Base-by-base conservation (phyloP, 306 rosid species). In the Gastrolobium villosum region DNA sequence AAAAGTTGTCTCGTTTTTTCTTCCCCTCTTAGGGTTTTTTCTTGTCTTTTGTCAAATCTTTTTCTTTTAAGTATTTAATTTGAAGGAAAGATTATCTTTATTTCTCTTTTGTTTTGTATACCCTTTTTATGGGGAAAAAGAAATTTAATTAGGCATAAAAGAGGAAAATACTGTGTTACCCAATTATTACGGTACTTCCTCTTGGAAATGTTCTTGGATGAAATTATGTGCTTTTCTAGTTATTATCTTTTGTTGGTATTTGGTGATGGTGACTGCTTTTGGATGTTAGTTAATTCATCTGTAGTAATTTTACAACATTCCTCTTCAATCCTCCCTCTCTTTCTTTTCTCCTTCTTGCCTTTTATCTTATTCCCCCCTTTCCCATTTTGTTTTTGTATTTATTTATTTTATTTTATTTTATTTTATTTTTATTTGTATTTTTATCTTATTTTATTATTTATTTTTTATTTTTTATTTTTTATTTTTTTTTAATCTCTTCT, bases 181-280 rank as follows among this genome's bases (percentile, higher is more conserved):
- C 49, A 13, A 45, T 69, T 8, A 43, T 73, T 20, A 74, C 44
- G 45, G 10, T 62, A 13, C 31, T 32, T 60, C 70, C 72, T 36
- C 62, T 10, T 20, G 10, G 43, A 75, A 63, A 63, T 63, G 5
- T 37, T 37, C n/a, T 2, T 50, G 32, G 43, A 52, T 76, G 41
- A 44, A 50, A 63, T 72, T 14, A 10, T 44, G 14, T n/a, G 13
- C 2, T 54, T 30, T 45, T 63, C 26, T 64, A 7, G 46, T 10
- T 65, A 30, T 62, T 37, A 30, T 66, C 45, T 14, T 65, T 65
- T n/a, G 13, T 62, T 41, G 34, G 55, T 15, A 65, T 50, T 40
- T 50, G 56, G 49, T 44, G 39, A 7, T 61, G 44, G 49, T 44
- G 39, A 7, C 7, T 48, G 64, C 10, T 71, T 52, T 11, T 65